These are phyloP conservation scores for Solanum verrucosum DNA, from an alignment of 257 asterid genomes.

Conservation along the genomic window DNA sequence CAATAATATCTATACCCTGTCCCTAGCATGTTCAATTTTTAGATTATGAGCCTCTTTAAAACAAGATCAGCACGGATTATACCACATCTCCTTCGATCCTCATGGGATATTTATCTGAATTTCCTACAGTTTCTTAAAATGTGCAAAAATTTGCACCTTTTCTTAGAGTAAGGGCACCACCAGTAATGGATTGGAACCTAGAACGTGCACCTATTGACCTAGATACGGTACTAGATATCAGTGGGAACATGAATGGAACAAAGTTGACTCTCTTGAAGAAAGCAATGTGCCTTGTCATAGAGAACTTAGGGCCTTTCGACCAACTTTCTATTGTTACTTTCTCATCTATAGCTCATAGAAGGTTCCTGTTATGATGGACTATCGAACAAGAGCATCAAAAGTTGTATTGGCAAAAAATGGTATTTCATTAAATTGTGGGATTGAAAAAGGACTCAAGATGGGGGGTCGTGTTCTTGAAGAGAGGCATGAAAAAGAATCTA, in stretches of 20 bases:
- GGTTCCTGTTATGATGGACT: constrained; percentile 17
- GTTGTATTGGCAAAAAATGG: constrained; percentile 4
- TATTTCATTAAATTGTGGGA: constrained; percentile 7
- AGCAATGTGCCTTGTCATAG: constrained; percentile 16
- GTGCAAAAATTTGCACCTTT: constrained; percentile 13
- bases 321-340: constrained; percentile 18
- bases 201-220: constrained; percentile 26
- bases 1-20: neutral
- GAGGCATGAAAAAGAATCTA: neutral
- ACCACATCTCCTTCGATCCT: neutral
- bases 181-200: neutral
- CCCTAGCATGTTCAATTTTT: neutral
- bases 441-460: constrained; percentile 11
- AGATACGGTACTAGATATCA: constrained; percentile 23
- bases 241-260: constrained; percentile 28
- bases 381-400: constrained; percentile 15
- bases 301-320: neutral
- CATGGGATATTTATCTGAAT: constrained; percentile 10
- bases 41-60: too few species aligned
- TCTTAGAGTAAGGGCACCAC: constrained; percentile 19
- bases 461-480: constrained; percentile 21
- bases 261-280: constrained; percentile 17
- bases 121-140: constrained; percentile 12
- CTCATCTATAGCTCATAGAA: neutral
- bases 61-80: too few species aligned